A percentile compares a stretch with the other conserved stretches of the same genome.
phyloP scores from a whole-genome alignment of 169 alveolate species.

The Plasmodium vivax region DNA sequence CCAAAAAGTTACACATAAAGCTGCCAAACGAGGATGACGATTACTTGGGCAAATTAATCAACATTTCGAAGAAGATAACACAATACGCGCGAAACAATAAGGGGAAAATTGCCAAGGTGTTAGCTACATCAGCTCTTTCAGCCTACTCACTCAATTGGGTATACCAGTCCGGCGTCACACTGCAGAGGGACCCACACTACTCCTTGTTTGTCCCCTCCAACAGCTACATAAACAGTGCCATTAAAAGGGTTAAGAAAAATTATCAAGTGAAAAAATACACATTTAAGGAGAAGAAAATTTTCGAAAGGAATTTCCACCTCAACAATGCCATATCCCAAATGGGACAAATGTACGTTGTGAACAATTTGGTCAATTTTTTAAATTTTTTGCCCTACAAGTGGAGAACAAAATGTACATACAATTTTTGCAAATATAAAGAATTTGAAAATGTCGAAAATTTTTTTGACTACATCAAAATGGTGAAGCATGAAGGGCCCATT shows the following conservation, averaged over 20 bases:
- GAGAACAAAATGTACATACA: slow-evolving; percentile 3
- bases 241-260: slow-evolving; percentile 14
- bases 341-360: slow-evolving; percentile 9
- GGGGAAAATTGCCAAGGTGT: slow-evolving; percentile 10
- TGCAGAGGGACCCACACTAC: slow-evolving; percentile 62
- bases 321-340: not conserved
- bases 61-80: slow-evolving; percentile 36
- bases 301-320: slow-evolving; percentile 14
- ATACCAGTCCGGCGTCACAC: slow-evolving; percentile 64
- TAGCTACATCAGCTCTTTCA: slow-evolving; percentile 44
- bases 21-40: slow-evolving; percentile 74
- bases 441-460: slow-evolving; percentile 4
- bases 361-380: slow-evolving; percentile 40
- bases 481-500: slow-evolving; percentile 21
- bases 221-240: slow-evolving; percentile 13
- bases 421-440: slow-evolving; percentile 38
- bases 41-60: slow-evolving; percentile 67
- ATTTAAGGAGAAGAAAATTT: slow-evolving; percentile 8
- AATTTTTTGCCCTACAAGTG: slow-evolving; percentile 33
- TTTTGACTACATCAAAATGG: slow-evolving; percentile 23
- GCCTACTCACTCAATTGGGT: slow-evolving; percentile 46
- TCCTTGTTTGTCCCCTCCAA: slow-evolving; percentile 60
- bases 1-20: slow-evolving; percentile 68
- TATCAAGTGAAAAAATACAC: slow-evolving; percentile 3
- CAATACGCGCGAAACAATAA: slow-evolving; percentile 43